Base-by-base conservation (phyloP, 129 eudicot genomes). In the Artemisia argyi region DNA sequence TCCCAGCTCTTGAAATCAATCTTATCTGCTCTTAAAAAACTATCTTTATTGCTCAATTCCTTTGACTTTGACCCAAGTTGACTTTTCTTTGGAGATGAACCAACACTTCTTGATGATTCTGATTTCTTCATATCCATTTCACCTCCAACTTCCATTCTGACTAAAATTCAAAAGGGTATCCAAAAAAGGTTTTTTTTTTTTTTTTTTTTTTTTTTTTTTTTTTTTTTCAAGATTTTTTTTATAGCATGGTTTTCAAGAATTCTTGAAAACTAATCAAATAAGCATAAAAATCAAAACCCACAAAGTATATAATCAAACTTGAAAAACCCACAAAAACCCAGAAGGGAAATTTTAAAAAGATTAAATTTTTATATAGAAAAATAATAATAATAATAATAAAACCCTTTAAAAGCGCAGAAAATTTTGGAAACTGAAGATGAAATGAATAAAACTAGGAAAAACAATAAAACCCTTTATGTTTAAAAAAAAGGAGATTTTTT, bases 1-100 rank as follows among this genome's bases (percentile, higher is more conserved):
- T 89, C 97, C 97, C 86, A 93, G 18, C 79, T 83, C 82, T 89
- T 89, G 48, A 93, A 87, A 87, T 93, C 97, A 71, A 93, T 89
- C 83, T 82, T 87, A 82, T 93, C 98, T 13, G 98, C 97, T 76
- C 98, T 85, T 74, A 85, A 68, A 69, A 66, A 84, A 58, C 61
- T 54, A 12, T 80, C 83, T 78, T 77, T 87, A 11, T 67, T 83
- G 49, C 85, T 83, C 72, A 83, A 76, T 71, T 83, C 92, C 71
- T 81, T 82, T 32, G 68, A 69, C 72, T 83, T 83, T 30, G 74
- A 62, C 50, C 83, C 89, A 35, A 76, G 59, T 78, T 78, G 77
- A 78, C 82, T 55, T 19, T 71, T 39, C 46, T 39, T 78, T 3
- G 82, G 82, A 13, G 82, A 78, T 63, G 82, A 78, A 55, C 77